phyloP scores from a whole-genome alignment of 2,329 filamentous ascomycete species.

The Chaetomiaceae sp. region DNA sequence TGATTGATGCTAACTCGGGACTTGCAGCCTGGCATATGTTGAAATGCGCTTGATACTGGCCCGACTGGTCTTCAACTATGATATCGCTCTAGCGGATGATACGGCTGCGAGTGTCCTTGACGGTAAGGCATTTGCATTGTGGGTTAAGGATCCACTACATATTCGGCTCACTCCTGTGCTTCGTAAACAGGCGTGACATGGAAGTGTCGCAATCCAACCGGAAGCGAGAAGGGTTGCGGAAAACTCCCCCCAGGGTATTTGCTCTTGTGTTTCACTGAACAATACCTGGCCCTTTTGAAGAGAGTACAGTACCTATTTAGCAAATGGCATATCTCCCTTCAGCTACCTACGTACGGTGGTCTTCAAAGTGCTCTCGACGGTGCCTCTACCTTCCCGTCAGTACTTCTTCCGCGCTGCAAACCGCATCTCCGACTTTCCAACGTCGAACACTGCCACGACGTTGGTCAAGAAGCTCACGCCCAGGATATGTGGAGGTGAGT shows the following conservation, averaged over 20 bases:
- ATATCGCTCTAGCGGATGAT: constrained; percentile 34
- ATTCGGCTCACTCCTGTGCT: constrained; percentile 28
- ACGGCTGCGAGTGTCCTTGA: constrained; percentile 29
- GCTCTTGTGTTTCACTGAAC: too few relatives aligned
- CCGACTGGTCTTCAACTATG: constrained; percentile 42
- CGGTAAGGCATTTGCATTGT: constrained; percentile 32
- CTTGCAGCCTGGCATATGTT: constrained; percentile 38
- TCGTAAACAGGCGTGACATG: not conserved
- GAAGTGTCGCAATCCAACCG: not conserved
- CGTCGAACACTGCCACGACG: constrained; percentile 29
- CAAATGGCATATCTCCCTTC: too few relatives aligned
- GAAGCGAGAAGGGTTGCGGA: too few relatives aligned
- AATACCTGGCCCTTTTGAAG: too few relatives aligned
- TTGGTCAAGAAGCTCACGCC: constrained; percentile 27
- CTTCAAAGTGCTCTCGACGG: too few relatives aligned
- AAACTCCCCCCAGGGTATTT: too few relatives aligned
- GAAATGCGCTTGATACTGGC: constrained; percentile 41
- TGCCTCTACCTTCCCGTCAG: too few relatives aligned
- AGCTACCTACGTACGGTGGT: too few relatives aligned
- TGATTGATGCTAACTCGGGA: not conserved
- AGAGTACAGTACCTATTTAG: too few relatives aligned
- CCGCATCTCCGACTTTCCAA: constrained; percentile 27
- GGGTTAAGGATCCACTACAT: constrained; percentile 33
- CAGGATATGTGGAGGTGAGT: constrained; percentile 22
- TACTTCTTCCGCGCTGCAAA: constrained; percentile 25